Evolutionary conservation across 2,329 filamentous ascomycete species (phyloP).

Genomic region (Epichloe hybrida): DNA sequence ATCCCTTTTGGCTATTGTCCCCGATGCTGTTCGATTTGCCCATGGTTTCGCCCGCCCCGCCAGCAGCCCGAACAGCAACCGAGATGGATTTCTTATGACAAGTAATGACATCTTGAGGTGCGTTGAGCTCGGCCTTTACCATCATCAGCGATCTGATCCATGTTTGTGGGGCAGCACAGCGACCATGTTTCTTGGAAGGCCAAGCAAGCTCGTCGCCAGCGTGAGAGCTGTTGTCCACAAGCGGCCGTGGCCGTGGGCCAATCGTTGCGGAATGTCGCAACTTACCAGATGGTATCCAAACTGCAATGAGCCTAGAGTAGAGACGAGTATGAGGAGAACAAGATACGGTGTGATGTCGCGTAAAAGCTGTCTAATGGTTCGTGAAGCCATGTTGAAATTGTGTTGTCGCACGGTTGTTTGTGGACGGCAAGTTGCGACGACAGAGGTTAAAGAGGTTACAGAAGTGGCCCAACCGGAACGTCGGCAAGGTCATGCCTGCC

Average conservation of each 20-base stretch:
- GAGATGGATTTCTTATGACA: conserved; percentile 49
- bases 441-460: too few relatives aligned
- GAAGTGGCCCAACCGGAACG: neutral
- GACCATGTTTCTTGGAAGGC: neutral
- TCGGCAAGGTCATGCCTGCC: neutral
- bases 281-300: conserved; percentile 87
- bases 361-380: conserved; percentile 13
- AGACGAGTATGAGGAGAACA: conserved; percentile 58
- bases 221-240: too few relatives aligned
- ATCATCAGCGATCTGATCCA: neutral
- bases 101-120: conserved; percentile 84
- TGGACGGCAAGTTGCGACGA: neutral
- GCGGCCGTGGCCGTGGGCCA: neutral
- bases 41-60: conserved; percentile 15
- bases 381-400: conserved; percentile 17
- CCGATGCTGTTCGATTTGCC: conserved; percentile 11
- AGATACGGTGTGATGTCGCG: conserved; percentile 59
- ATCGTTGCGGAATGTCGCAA: neutral
- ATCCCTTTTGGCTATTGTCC: conserved; percentile 11
- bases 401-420: neutral
- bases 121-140: conserved; percentile 71
- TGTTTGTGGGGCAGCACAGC: neutral
- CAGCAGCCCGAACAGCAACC: conserved; percentile 13
- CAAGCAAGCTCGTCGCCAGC: too few relatives aligned
- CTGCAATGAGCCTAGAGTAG: conserved; percentile 77